Evolutionary conservation across 306 rosid species (phyloP), one percentile per base, ranked within the genome.

Genomic region (Biancaea sappan): DNA sequence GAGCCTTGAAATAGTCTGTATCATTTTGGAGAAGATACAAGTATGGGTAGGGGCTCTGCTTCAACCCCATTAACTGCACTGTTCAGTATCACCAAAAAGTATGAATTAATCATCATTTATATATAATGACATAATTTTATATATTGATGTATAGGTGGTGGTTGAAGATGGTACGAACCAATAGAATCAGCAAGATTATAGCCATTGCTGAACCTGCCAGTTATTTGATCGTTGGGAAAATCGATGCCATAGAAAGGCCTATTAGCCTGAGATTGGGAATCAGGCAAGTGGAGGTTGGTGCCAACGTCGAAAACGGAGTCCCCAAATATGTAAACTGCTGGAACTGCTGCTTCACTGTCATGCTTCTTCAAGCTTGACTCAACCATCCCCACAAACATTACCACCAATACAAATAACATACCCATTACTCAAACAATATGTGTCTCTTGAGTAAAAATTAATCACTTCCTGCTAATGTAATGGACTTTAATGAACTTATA

Each of bases 171-270:
- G 6, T 34, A 34, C 38, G 1, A 47, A 76, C 86, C 85, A 7
- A 81, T 74, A 21, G 37, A 9, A 44, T 85, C 86, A 1, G 81
- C 84, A 56, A 69, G 21, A 53, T 85, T 82, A 4, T 37, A 63
- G 76, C 83, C 86, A 50, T 85, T 82, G 56, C 79, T 79, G 59
- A 79, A 85, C 73, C 84, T 85, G 8, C 84, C 89, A 6, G 86
- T 79, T 5, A 84, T 73, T 8, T 13, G 15, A 4, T 64, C 18
- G 32, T 72, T 4, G 4, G 80, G 71, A 64, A 38, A 79, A 76
- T 85, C 89, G 71, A 85, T 46, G 34, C 86, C 89, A 46, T 79
- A 53, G 43, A 47, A 76, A 10, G 3, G 9, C 26, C 4, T 38
- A 52, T 82, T 47, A 8, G 84, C 89, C 62, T 34, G 64, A 3